phyloP scores from a whole-genome alignment of 2,329 filamentous ascomycete genomes.

The Verticillium nubilum region DNA sequence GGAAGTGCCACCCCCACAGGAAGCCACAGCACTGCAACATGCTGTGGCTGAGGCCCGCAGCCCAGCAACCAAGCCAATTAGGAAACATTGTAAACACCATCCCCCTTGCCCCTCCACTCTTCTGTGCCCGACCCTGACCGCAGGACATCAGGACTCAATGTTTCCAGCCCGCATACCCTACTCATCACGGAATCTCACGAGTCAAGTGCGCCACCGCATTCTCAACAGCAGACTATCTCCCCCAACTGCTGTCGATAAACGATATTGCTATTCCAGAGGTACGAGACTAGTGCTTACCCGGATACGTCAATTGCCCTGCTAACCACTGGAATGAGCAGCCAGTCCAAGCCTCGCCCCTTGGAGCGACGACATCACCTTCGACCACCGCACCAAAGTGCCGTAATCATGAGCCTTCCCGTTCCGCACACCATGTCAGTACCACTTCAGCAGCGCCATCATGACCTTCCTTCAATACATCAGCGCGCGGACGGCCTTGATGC shows the following conservation, averaged over 20 bases:
- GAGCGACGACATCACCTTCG: background rate
- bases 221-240: slow-evolving; percentile 8
- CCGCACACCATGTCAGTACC: slow-evolving; percentile 13
- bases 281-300: background rate
- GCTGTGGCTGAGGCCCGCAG: background rate
- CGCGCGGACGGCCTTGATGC: slow-evolving; percentile 17
- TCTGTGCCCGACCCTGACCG: background rate
- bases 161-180: background rate
- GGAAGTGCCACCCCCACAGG: background rate
- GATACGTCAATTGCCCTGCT: slow-evolving; percentile 29
- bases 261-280: background rate
- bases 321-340: slow-evolving; percentile 32
- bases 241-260: background rate
- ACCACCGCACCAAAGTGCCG: slow-evolving; percentile 4
- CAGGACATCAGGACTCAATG: background rate
- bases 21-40: background rate
- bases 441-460: slow-evolving; percentile 7
- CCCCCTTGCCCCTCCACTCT: background rate
- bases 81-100: slow-evolving; percentile 22
- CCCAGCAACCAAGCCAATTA: slow-evolving; percentile 24
- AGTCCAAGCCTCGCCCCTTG: background rate
- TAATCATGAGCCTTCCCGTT: slow-evolving; percentile 6
- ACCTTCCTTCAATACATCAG: slow-evolving; percentile 12
- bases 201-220: slow-evolving; percentile 6
- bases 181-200: slow-evolving; percentile 2